Percentiles rank a stretch among this genome's conserved stretches.
Evolutionary conservation across 176 grass and related monocot species (phyloP).

Genomic region (Aechmea fasciata): DNA sequence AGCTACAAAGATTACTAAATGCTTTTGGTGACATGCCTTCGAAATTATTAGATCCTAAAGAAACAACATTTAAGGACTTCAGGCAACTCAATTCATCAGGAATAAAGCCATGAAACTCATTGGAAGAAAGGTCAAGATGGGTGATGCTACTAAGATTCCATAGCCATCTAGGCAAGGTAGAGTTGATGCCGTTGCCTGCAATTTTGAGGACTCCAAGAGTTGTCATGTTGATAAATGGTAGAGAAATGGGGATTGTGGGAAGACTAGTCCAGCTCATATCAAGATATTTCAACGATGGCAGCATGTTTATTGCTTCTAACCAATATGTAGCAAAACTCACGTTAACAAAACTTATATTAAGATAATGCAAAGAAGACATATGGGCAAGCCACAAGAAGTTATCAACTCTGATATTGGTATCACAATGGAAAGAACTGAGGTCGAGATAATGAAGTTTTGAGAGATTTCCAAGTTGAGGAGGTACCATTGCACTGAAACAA

Average conservation of each 20-base stretch:
- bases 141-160: background rate
- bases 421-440: background rate
- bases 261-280: fast-evolving
- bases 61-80: no score
- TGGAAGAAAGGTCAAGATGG: no score
- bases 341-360: background rate
- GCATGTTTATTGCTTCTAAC: background rate
- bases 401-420: background rate
- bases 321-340: background rate
- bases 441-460: slow-evolving; percentile 16
- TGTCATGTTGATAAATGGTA: background rate
- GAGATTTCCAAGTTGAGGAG: slow-evolving; percentile 34
- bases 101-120: no score
- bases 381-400: background rate
- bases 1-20: no score
- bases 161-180: background rate
- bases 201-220: no score
- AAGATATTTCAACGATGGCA: slow-evolving; percentile 13
- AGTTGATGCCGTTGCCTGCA: no score
- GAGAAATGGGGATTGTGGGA: background rate
- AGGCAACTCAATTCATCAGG: no score
- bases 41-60: no score
- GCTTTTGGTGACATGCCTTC: no score
- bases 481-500: slow-evolving; percentile 9
- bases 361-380: slow-evolving; percentile 8